Base-by-base conservation (phyloP, 176 grass and related monocot genomes). In the Oryza punctata region DNA sequence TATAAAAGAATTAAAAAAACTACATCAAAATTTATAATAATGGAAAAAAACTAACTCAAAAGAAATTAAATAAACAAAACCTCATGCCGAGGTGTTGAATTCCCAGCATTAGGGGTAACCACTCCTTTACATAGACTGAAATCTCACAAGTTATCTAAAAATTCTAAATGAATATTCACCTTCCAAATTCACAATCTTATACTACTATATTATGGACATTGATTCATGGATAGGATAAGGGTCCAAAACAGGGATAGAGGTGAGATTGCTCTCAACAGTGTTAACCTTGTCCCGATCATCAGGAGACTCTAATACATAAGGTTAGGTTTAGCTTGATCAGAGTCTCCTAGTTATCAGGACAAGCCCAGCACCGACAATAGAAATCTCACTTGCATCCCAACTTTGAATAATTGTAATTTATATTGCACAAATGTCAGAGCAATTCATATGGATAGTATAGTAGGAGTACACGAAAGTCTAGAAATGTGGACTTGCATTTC, bases 1-100 rank as follows among this genome's bases (percentile, higher is more conserved):
- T 96, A 87, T 85, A 10, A 78, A 81, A 44, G 75, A 23, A 82
- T 25, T 7, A 76, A 44, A 72, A 44, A 43, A 26, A 68, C 29
- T 73, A 59, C 63, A 72, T 86, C 46, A 92, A 75, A 50, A 82
- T 75, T 33, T 7, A 74, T 32, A 75, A 46, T 45, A 67, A 1
- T 49, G 46, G 29, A 38, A 81, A 61, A 81, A 78, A 9, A 80
- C 44, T 12, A 50, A 30, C 27, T 33, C 19, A 38, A 30, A 61
- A 70, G 35, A 12, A 71, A 71, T 12, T 12, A 72, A 77, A 0
- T 19, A 83, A 44, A 77, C 21, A 15, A 23, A 77, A 16, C 7
- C 43, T 4, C 27, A 33, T 71, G 52, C 29, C 45, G n/a, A 14
- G 3, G 14, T 0, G 8, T 10, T 4, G 11, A 50, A 19, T 29